Evolutionary conservation across 805 yeast species (phyloP), one percentile per base, ranked within the genome.

Genomic region (Sugiyamaella qingdaonensis): DNA sequence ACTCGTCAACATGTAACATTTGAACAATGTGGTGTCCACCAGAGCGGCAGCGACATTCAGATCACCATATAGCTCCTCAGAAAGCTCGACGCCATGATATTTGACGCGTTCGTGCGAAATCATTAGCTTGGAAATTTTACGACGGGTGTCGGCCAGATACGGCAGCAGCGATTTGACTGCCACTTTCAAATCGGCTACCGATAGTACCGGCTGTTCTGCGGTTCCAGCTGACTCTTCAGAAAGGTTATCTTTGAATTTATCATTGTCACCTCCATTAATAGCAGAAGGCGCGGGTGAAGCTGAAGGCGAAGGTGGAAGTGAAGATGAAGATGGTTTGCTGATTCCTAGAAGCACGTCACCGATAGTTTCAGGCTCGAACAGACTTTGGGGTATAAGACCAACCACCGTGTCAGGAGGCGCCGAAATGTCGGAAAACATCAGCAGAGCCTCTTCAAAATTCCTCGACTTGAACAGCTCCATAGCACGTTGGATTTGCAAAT

Each of bases 11-110:
- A 82, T 73, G 64, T 94, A 92, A 55, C 94, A 80, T 49, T 80
- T 74, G 61, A 92, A 88, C 16, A 94, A 73, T 0, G 88, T 76
- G 0, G 96, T 86, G 63, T 92, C 99, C 1, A 94, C 78, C 1
- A 78, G 54, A 4, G 62, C 63, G 0, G 79, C 77, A 8, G 70
- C 63, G 1, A 66, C 62, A 3, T 60, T 58, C 11, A 68, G 58
- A 29, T 73, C 69, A 2, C 69, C 67, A 54, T 62, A 60, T 44
- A 60, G 50, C 21, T 57, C 63, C 46, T 58, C 53, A 1, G 69
- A 56, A 1, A 63, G 60, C 35, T 63, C 60, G 31, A 53, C 51
- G 8, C 65, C 66, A 4, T 55, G 56, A 39, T 45, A 60, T 27
- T 46, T 32, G 4, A 59, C 52, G 13, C 42, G 48, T n/a, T 55